Conservation (phyloP, 192 early-diverging fungal genomes). For the Lunasporangiospora selenospora region DNA sequence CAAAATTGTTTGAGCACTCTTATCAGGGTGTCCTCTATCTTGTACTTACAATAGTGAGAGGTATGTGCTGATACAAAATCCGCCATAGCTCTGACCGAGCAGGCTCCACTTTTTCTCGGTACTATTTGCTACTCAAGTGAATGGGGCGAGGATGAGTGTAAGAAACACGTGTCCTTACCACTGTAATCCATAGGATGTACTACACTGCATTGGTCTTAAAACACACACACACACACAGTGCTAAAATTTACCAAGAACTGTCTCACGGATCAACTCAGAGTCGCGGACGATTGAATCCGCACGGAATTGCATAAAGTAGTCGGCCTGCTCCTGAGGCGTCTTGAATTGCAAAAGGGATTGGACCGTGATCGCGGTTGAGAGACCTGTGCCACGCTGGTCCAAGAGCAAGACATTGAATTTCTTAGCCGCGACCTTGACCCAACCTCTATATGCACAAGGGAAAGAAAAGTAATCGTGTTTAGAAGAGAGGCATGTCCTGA, state of each 20-base stretch:
- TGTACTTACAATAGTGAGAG: slow-evolving; percentile 66
- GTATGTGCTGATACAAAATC: slow-evolving; percentile 73
- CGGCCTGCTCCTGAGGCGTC: slow-evolving; percentile 59
- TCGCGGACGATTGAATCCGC: slow-evolving; percentile 75
- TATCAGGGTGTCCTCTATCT: too few species aligned
- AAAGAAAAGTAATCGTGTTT: too few species aligned
- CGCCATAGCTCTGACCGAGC: slow-evolving; percentile 75
- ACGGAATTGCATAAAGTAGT: slow-evolving; percentile 69
- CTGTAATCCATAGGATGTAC: too few species aligned
- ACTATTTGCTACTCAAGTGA: slow-evolving; percentile 9
- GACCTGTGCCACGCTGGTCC: slow-evolving; percentile 74
- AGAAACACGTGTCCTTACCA: background rate
- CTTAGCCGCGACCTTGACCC: slow-evolving; percentile 53
- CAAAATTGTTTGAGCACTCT: too few species aligned
- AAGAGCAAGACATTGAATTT: slow-evolving; percentile 72
- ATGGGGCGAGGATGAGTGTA: background rate
- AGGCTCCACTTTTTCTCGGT: slow-evolving; percentile 53
- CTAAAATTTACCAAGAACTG: slow-evolving; percentile 55
- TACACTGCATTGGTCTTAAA: too few species aligned
- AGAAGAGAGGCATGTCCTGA: too few species aligned
- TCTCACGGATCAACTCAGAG: slow-evolving; percentile 67
- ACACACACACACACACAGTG: too few species aligned
- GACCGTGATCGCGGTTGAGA: slow-evolving; percentile 64
- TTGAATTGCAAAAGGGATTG: slow-evolving; percentile 53
- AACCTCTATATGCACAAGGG: slow-evolving; percentile 11